Base-by-base conservation (phyloP, 805 yeast species). In the Monosporozyma aerobia region DNA sequence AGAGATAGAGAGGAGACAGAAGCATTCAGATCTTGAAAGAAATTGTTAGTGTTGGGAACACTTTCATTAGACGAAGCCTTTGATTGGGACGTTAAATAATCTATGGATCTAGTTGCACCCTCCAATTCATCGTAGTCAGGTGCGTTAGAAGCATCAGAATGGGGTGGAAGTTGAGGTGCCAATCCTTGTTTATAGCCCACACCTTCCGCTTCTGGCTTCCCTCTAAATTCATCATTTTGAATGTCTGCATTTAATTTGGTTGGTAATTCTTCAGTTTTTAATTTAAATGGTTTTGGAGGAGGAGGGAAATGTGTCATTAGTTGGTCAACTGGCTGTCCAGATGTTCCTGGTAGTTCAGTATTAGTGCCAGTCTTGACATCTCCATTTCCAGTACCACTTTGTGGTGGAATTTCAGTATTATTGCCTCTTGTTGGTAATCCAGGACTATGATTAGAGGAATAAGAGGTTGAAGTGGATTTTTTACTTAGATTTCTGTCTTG, bases 241-340 rank as follows among this genome's bases (percentile, higher is more conserved):
- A 16, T 13, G 14, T 35, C 4, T 5, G 13, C n/a, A 4, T 13
- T 35, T 14, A n/a, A 35, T 35, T 2, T 25, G 16, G 9, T 23
- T 44, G 35, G 13, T 44, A 30, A 8, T 6, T 30, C 25, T 23
- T 27, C 39, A 9, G 19, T 30, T 19, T 6, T 48, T 30, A 25
- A 40, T 44, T 51, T 51, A 19, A 40, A 51, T 22, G 52, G 48
- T 23, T 39, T 39, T 16, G 51, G 51, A 8, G 51, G 51, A 9
- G 45, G 45, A 39, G 14, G 43, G 19, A 39, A 39, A 7, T 39
- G 25, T 39, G 43, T 3, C 6, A 39, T 39, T 5, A 30, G n/a
- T 44, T 41, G 19, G 51, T 7, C 10, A 7, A 23, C 2, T 23
- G 40, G 30, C 29, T 27, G 49, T n/a, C 50, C 7, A 7, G 51